Evolutionary conservation across 495 filamentous ascomycete species (phyloP), one percentile per base, ranked within the genome.

Genomic region (Daldinia childiae): DNA sequence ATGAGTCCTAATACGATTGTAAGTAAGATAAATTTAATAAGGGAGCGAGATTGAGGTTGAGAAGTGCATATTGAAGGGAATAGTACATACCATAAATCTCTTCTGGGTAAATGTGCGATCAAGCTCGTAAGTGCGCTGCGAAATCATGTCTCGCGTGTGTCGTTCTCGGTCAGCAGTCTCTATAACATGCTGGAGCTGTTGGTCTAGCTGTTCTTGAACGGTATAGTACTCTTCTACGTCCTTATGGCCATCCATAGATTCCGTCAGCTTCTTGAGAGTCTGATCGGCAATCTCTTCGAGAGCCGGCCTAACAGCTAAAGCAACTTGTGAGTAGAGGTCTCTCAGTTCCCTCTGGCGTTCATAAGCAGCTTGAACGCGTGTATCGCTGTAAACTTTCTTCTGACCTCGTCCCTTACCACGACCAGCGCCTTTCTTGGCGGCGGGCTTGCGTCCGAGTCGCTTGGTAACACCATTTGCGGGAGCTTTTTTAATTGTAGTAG

Each of bases 311-410:
- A 83, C 55, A 36, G 74, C 67, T 57, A 75, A 71, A 55, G 77
- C 72, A n/a, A 83, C 76, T 58, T 79, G 64, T 0, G 72, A 63
- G 62, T 73, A 85, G 24, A 79, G 73, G 7, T 79, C 76, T 76
- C 79, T 79, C 15, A 84, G 74, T 39, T 82, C 79, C 51, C 78
- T 73, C 58, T 75, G 75, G 59, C 83, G 83, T 62, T 85, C 83
- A 51, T 83, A 80, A 45, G 82, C 79, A 32, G 83, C 83, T 66
- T 85, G 83, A 50, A 76, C 75, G 30, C 69, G 72, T 38, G 71
- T 61, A 30, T 79, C 77, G n/a, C 78, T 71, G 58, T 81, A 85
- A 12, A 74, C 67, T 66, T 84, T 84, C 50, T 81, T 79, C 29
- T 80, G 80, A 17, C 82, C 81, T 27, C 82, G 80, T 60, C 74